Percentiles rank a stretch among this genome's conserved stretches.
These are phyloP conservation scores for Globisporangium nunn DNA, from an alignment of 352 stramenopile species.

Conservation along the genomic window DNA sequence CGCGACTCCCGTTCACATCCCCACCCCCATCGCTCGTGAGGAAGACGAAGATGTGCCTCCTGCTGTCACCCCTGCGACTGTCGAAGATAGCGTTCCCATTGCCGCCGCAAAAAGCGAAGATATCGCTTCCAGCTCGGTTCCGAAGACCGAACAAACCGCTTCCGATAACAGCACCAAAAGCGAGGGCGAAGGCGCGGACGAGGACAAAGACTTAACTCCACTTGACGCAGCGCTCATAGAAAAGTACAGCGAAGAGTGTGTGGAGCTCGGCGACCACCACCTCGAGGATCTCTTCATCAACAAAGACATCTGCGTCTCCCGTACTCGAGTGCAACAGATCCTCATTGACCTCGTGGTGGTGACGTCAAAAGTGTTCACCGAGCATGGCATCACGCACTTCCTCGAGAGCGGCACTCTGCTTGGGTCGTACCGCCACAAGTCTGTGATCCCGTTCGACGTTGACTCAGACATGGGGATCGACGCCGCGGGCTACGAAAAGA, in stretches of 20 bases:
- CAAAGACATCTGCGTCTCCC: conserved; percentile 14
- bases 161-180: no score
- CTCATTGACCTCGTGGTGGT: conserved; percentile 19
- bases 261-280: conserved; percentile 11
- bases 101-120: no score
- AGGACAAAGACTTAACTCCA: no score
- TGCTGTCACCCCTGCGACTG: no score
- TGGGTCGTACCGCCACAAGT: conserved; percentile 18
- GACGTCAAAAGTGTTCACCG: conserved; percentile 11
- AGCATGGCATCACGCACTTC: conserved; percentile 21
- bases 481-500: conserved; percentile 6
- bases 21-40: no score
- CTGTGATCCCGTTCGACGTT: conserved; percentile 22
- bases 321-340: conserved; percentile 16
- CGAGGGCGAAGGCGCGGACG: no score
- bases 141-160: no score
- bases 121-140: no score
- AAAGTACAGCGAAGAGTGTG: conserved; percentile 14
- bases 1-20: no score
- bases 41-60: no score
- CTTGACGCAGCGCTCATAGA: conserved; percentile 2
- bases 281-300: conserved; percentile 11
- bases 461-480: conserved; percentile 25
- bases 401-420: conserved; percentile 25
- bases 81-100: no score